A percentile compares a stretch with the other conserved stretches of the same genome.
Conservation (phyloP, 2,329 filamentous ascomycete genomes). For the Pyrenophora seminiperda region DNA sequence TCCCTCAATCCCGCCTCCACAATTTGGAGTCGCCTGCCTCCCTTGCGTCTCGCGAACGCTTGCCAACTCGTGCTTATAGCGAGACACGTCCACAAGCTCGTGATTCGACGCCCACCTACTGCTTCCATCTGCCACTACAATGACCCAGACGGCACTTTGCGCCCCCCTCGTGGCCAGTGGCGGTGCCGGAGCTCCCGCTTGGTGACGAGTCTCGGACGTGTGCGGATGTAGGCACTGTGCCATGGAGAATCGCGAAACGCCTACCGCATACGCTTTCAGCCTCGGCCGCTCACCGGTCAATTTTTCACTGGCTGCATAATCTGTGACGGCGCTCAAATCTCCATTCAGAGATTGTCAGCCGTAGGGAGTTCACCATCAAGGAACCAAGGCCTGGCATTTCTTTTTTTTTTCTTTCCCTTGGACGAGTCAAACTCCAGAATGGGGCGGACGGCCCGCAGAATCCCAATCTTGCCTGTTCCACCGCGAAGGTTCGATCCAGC, state of each 20-base stretch:
- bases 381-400: conserved; percentile 18
- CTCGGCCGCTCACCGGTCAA: conserved; percentile 22
- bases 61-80: conserved; percentile 28
- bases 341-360: conserved; percentile 15
- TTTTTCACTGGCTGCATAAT: conserved; percentile 18
- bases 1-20: conserved; percentile 32
- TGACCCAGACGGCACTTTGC: conserved; percentile 22
- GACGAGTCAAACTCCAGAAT: conserved; percentile 15
- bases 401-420: conserved; percentile 11
- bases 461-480: conserved; percentile 28
- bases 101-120: conserved; percentile 31
- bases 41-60: conserved; percentile 33
- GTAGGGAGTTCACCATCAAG: conserved; percentile 13
- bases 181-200: conserved; percentile 40
- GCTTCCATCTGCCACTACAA: conserved; percentile 8
- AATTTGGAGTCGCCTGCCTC: conserved; percentile 32
- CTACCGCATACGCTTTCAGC: conserved; percentile 19
- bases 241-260: conserved; percentile 32
- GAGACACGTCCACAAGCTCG: conserved; percentile 9
- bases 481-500: conserved; percentile 27
- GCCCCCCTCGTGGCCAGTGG: conserved; percentile 17
- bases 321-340: conserved; percentile 18
- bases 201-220: conserved; percentile 39
- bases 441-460: conserved; percentile 37
- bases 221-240: conserved; percentile 33